Base-by-base conservation (phyloP, 192 early-diverging fungal genomes). In the Linnemannia zychae region DNA sequence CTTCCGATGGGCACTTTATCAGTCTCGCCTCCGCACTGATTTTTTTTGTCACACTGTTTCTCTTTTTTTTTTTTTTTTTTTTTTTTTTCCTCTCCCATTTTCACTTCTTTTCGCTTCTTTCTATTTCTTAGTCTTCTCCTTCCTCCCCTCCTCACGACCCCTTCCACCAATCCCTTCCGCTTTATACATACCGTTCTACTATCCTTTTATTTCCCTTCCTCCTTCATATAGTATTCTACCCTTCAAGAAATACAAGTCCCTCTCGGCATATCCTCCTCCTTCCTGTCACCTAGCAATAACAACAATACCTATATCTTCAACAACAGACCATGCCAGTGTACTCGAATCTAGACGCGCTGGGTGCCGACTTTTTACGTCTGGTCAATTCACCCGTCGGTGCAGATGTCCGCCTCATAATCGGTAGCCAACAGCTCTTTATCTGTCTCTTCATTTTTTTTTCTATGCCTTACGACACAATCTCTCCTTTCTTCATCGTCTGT, bases 381-480 rank as follows among this genome's bases (percentile, higher is more conserved):
- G 68, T 85, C 73, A 79, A 79, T 72, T 85, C 83, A 4, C 60
- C 83, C 13, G 46, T 76, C 18, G 83, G 77, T 15, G 49, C 83
- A 9, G 83, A 85, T 72, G 77, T 85, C 16, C 77, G 77, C 1
- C 74, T 85, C 3, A 74, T 85, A 28, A 63, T 85, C 33, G 83
- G 83, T 85, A 72, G 75, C n/a, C 12, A 38, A 63, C 0, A 67
- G 46, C 65, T 33, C 44, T 31, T 40, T 71, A 17, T 71, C 37
- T 31, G 16, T 44, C 40, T 48, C 70, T 63, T 31, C 70, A 28
- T 31, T 46, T n/a, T 17, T 67, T 9, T 4, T 48, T 38, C 20
- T 2, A 13, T 16, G 24, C 24, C 31, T 22, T 3, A 44, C 40
- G 40, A 9, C n/a, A 44, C 46, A 17, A 13, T 11, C 69, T 1